These are phyloP conservation scores for Marasmius sp. DNA, from an alignment of 1,284 basidiomycete species.

Conservation along the genomic window DNA sequence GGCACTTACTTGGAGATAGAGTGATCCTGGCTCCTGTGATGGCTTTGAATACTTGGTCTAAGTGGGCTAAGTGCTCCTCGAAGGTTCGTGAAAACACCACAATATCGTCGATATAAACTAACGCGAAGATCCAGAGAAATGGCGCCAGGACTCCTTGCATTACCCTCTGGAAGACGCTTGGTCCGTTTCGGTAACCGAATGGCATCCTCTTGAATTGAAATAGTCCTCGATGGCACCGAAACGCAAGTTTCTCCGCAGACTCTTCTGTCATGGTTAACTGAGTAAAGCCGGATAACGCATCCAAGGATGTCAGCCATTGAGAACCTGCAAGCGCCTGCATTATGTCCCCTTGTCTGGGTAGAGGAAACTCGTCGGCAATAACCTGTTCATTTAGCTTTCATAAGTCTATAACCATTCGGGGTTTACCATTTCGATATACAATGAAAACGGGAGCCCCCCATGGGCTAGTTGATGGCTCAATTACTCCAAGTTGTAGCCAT, in stretches of 20 bases:
- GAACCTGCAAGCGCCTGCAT: slow-evolving; percentile 22
- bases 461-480: slow-evolving; percentile 28
- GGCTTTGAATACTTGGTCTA: slow-evolving; percentile 14
- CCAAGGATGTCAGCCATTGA: slow-evolving; percentile 23
- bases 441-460: too few species aligned
- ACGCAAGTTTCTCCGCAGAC: slow-evolving; percentile 24
- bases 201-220: slow-evolving; percentile 29
- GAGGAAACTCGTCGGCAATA: slow-evolving; percentile 28
- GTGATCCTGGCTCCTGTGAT: slow-evolving; percentile 24
- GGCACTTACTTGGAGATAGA: slow-evolving; percentile 28
- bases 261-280: slow-evolving; percentile 22
- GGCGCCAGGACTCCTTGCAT: slow-evolving; percentile 12
- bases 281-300: slow-evolving; percentile 27
- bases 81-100: slow-evolving; percentile 1
- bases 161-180: too few species aligned
- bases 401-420: slow-evolving; percentile 25
- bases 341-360: slow-evolving; percentile 28
- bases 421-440: slow-evolving; percentile 25
- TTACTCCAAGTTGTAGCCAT: slow-evolving; percentile 24
- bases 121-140: slow-evolving; percentile 10
- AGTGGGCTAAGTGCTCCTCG: background rate
- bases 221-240: slow-evolving; percentile 26
- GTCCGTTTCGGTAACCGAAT: slow-evolving; percentile 28
- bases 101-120: slow-evolving; percentile 15
- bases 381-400: slow-evolving; percentile 21